Evolutionary conservation across 139 green algal genomes (phyloP).

Genomic region (Pseudopediastrum boryanum): DNA sequence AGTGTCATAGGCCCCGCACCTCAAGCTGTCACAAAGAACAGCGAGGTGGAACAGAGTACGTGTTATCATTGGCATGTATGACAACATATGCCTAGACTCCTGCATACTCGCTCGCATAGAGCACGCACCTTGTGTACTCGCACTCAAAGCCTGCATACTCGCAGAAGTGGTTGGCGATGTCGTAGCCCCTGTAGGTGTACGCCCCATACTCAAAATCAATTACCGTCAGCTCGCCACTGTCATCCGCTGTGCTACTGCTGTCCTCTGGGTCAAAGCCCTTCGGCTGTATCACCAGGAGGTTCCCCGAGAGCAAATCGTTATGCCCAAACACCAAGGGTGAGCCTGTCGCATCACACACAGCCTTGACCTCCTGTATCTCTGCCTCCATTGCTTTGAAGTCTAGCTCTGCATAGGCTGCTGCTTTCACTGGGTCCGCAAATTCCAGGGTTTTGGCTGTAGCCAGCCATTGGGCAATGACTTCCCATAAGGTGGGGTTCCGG

Average conservation of each 20-base stretch:
- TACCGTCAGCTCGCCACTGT: neutral
- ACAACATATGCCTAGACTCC: no score
- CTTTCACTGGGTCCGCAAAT: conserved; percentile 63
- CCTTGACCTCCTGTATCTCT: conserved; percentile 62
- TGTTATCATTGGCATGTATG: no score
- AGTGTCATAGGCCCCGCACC: no score
- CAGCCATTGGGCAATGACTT: conserved; percentile 61
- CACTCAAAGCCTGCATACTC: conserved; percentile 98
- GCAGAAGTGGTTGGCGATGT: conserved; percentile 96
- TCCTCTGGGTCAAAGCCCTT: conserved; percentile 20
- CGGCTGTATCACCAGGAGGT: conserved; percentile 79
- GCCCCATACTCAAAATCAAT: conserved; percentile 86
- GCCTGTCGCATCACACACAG: conserved; percentile 30
- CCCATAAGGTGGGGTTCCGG: conserved; percentile 18
- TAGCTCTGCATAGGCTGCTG: conserved; percentile 41
- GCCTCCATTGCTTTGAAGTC: conserved; percentile 58
- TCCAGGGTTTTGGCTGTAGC: conserved; percentile 59
- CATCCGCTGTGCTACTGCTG: no score
- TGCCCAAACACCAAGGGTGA: conserved; percentile 82
- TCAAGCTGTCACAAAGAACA: no score
- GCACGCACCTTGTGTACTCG: conserved; percentile 76
- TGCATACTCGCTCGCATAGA: neutral
- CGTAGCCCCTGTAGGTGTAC: conserved; percentile 79
- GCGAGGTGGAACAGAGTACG: no score
- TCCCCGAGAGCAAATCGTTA: conserved; percentile 90